Percentiles rank a stretch among this genome's conserved stretches.
These are phyloP conservation scores for Crithidia fasciculata DNA, from an alignment of 208 protist genomes.

Conservation along the genomic window DNA sequence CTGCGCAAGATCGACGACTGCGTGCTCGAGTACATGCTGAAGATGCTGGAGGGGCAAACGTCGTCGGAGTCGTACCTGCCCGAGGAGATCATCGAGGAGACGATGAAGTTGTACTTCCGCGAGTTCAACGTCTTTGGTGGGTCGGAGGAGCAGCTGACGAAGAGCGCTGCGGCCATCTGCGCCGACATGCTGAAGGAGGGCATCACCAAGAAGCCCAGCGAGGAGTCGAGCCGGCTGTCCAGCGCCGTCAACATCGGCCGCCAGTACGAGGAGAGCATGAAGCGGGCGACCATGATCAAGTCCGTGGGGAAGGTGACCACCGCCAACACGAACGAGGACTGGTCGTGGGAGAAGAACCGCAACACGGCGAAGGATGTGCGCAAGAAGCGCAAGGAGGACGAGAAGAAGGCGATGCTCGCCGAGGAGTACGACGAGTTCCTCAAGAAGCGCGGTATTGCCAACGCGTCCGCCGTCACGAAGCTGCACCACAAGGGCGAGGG, in stretches of 20 bases:
- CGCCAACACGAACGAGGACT: slow-evolving; percentile 91
- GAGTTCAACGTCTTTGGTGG: slow-evolving; percentile 75
- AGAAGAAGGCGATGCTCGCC: slow-evolving; percentile 87
- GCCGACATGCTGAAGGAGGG: slow-evolving; percentile 60
- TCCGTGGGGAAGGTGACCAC: slow-evolving; percentile 77
- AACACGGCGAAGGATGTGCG: slow-evolving; percentile 88
- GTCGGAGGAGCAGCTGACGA: slow-evolving; percentile 42
- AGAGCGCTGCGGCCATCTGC: slow-evolving; percentile 49
- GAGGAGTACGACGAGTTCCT: slow-evolving; percentile 93
- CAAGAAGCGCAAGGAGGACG: slow-evolving; percentile 89
- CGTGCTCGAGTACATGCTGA: slow-evolving; percentile 83
- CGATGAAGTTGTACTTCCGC: slow-evolving; percentile 74
- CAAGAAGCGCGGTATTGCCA: slow-evolving; percentile 82
- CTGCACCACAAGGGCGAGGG: slow-evolving; percentile 87
- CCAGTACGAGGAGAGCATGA: slow-evolving; percentile 89
- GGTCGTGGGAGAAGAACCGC: slow-evolving; percentile 89
- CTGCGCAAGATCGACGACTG: slow-evolving; percentile 77
- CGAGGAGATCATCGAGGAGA: slow-evolving; percentile 75
- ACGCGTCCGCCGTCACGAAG: slow-evolving; percentile 78
- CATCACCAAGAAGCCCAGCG: slow-evolving; percentile 73
- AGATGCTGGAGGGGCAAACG: slow-evolving; percentile 89
- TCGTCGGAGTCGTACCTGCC: slow-evolving; percentile 79
- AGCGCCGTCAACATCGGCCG: slow-evolving; percentile 87
- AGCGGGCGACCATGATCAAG: slow-evolving; percentile 84
- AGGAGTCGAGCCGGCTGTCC: slow-evolving; percentile 68